Base-by-base conservation (phyloP, 441 rosid genomes). In the Euphorbia schlechtendalii region DNA sequence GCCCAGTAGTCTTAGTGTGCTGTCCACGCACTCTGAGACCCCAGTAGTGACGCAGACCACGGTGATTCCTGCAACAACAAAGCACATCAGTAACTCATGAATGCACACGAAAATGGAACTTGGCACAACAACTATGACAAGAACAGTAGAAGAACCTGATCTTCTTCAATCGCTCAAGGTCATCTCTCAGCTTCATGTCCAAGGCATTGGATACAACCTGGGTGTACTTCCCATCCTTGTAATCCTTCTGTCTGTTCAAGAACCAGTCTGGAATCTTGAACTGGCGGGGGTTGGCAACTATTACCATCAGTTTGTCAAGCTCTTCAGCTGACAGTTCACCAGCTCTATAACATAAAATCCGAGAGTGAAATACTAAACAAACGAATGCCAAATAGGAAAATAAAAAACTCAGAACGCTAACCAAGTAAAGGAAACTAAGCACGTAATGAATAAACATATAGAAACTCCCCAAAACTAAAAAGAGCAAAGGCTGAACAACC, bases 241-340 rank as follows among this genome's bases (percentile, higher is more conserved):
- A 90, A 60, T 92, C 98, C 79, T 92, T 92, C 76, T 92, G 95
- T 70, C 98, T 88, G 70, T 92, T 92, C 80, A 92, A 80, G 68
- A 92, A 92, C 97, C 95, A 90, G 74, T 92, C 97, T 61, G 98
- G 98, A 55, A 92, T 92, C 85, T 92, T 92, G 73, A 86, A 92
- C 78, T 92, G 96, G 28, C 92, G 82, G 14, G 98, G 96, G 76
- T 88, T 93, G 0, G 98, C 97, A 63, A 93, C 97, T 55, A 93
- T 82, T 0, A 72, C 77, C 98, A 90, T 93, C 57, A 93, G 94
- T 69, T 86, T 93, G 65, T 93, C 98, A 15, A 93, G 73, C 82
- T 93, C 97, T 18, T 93, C 91, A 14, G 92, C 89, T 48, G 88
- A 72, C 59, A 93, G 71, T 65, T 93, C 98, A 73, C 98, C 98